Conservation (phyloP, 2,329 filamentous ascomycete species). For the Helotiales sp. region DNA sequence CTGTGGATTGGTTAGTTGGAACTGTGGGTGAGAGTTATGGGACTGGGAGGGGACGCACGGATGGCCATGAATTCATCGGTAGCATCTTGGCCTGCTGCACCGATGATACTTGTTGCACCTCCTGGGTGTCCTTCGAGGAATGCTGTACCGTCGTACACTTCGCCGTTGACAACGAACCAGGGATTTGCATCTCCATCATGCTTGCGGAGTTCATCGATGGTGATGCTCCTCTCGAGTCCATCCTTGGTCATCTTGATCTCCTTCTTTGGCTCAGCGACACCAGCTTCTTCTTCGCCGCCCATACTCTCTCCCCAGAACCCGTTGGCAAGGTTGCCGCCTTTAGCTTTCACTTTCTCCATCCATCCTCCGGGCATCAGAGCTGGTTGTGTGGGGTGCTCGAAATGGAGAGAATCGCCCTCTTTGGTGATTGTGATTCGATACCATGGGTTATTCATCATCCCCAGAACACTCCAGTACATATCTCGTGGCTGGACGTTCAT, state of each 20-base stretch:
- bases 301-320: slow-evolving; percentile 82
- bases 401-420: slow-evolving; percentile 67
- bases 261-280: slow-evolving; percentile 56
- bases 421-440: slow-evolving; percentile 79
- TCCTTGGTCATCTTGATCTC: slow-evolving; percentile 81
- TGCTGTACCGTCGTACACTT: slow-evolving; percentile 84
- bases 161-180: slow-evolving; percentile 88
- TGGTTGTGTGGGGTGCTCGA: slow-evolving; percentile 89
- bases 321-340: slow-evolving; percentile 78
- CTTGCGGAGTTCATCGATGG: slow-evolving; percentile 71
- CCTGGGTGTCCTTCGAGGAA: slow-evolving; percentile 86
- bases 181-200: slow-evolving; percentile 70
- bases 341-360: slow-evolving; percentile 91
- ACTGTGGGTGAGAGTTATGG: neutral
- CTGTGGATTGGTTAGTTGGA: slow-evolving; percentile 52
- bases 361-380: slow-evolving; percentile 79
- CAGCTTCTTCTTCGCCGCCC: slow-evolving; percentile 54
- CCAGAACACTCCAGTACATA: slow-evolving; percentile 94
- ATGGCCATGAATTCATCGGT: slow-evolving; percentile 93
- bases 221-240: slow-evolving; percentile 65
- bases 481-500: slow-evolving; percentile 87
- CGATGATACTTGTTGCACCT: slow-evolving; percentile 82
- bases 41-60: slow-evolving; percentile 61
- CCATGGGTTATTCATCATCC: slow-evolving; percentile 99
- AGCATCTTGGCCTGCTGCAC: slow-evolving; percentile 79